Percentiles rank a stretch among this genome's conserved stretches.
Evolutionary conservation across 2,329 filamentous ascomycete species (phyloP).

Genomic region (Aspergillus latus): DNA sequence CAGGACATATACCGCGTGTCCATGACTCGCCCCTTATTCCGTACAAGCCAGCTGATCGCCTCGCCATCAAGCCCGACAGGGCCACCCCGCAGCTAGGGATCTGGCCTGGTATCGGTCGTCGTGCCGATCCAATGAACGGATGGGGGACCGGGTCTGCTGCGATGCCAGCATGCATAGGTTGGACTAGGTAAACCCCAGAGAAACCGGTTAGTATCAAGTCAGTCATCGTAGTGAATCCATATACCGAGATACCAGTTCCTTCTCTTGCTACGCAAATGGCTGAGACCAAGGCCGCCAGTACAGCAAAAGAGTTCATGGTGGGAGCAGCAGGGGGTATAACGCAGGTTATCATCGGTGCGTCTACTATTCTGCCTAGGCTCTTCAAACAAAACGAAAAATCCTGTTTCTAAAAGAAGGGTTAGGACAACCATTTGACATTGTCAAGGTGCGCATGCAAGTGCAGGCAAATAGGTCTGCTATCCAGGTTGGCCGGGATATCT

Average conservation of each 20-base stretch:
- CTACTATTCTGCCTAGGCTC: neutral
- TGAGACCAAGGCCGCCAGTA: neutral
- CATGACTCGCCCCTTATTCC: neutral
- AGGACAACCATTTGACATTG: conserved; percentile 75
- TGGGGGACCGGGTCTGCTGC: neutral
- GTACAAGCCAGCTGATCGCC: neutral
- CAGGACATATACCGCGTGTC: neutral
- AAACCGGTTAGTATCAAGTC: too few species aligned
- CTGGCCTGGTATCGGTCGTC: neutral
- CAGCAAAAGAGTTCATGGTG: conserved; percentile 6
- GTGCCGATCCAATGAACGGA: neutral
- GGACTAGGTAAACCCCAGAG: neutral
- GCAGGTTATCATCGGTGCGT: conserved; percentile 82
- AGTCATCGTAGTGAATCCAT: too few species aligned
- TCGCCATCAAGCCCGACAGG: neutral
- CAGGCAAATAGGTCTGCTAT: conserved; percentile 70
- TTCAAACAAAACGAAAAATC: too few species aligned
- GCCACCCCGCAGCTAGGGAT: neutral
- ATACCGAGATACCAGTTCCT: too few species aligned
- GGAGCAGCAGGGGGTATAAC: conserved; percentile 85
- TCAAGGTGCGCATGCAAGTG: conserved; percentile 95
- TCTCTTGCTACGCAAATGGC: too few species aligned
- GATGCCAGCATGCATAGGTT: neutral
- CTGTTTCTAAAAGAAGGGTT: conserved; percentile 7
- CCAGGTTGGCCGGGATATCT: conserved; percentile 75